These are phyloP conservation scores for Fomitopsis betulina DNA, from an alignment of 1,284 basidiomycete genomes.

Conservation along the genomic window DNA sequence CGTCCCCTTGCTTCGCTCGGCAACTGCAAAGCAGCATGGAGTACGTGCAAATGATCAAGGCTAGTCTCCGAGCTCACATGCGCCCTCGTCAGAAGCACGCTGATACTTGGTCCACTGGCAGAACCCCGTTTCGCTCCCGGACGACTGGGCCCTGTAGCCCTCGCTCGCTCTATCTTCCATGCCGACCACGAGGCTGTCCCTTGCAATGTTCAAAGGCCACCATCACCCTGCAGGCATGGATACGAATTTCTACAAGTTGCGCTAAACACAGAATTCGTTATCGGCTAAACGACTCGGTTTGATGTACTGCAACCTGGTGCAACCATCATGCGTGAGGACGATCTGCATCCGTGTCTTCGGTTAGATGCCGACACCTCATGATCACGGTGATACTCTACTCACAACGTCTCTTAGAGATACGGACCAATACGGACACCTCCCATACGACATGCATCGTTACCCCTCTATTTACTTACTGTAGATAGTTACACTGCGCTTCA, in stretches of 20 bases:
- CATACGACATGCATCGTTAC: no score
- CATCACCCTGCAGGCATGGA: conserved; percentile 1
- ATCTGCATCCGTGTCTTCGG: not conserved
- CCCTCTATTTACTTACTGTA: no score
- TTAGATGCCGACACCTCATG: no score
- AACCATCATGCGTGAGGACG: not conserved
- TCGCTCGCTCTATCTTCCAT: not conserved
- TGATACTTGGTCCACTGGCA: no score
- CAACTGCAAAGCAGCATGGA: not conserved
- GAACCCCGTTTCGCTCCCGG: not conserved
- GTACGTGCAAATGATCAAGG: not conserved
- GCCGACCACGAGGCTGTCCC: not conserved
- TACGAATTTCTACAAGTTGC: not conserved
- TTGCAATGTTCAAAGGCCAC: not conserved
- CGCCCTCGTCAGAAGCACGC: not conserved
- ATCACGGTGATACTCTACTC: no score
- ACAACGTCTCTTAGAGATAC: no score
- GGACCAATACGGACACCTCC: no score
- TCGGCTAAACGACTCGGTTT: not conserved
- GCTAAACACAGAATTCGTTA: not conserved
- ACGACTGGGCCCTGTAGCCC: no score
- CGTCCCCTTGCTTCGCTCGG: not conserved
- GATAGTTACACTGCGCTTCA: no score
- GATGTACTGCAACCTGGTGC: not conserved
- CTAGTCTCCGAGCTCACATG: not conserved